Conservation (phyloP, 768 basidiomycete species). For the Kondoa subrosea region DNA sequence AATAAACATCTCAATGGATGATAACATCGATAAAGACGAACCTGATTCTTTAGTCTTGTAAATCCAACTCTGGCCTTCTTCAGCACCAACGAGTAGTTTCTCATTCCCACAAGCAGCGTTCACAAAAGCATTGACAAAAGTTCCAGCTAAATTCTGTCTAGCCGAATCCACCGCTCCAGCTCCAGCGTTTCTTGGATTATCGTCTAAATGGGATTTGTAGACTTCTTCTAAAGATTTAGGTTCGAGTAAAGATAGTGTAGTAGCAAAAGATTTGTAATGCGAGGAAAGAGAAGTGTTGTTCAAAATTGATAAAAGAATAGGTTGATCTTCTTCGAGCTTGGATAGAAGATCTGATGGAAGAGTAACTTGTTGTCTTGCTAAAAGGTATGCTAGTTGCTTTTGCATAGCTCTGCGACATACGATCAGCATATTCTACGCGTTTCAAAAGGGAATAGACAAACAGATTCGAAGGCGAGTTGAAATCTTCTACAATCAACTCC, state of each 20-base stretch:
- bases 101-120: slow-evolving; percentile 98
- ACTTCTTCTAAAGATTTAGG: slow-evolving; percentile 88
- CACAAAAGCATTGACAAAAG: slow-evolving; percentile 96
- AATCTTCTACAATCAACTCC: slow-evolving; percentile 66
- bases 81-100: slow-evolving; percentile 90
- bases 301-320: slow-evolving; percentile 58
- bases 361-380: slow-evolving; percentile 60
- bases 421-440: neutral
- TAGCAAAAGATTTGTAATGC: slow-evolving; percentile 79
- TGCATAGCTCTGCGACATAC: slow-evolving; percentile 55
- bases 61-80: slow-evolving; percentile 93
- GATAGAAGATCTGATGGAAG: slow-evolving; percentile 61
- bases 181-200: slow-evolving; percentile 38
- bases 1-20: neutral
- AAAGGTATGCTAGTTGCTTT: slow-evolving; percentile 80
- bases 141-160: slow-evolving; percentile 80
- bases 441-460: slow-evolving; percentile 34
- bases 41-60: slow-evolving; percentile 99
- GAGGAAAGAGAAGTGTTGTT: slow-evolving; percentile 68
- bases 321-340: slow-evolving; percentile 64
- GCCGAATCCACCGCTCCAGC: slow-evolving; percentile 75
- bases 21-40: slow-evolving; percentile 29
- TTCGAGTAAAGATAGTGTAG: slow-evolving; percentile 76
- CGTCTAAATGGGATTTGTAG: slow-evolving; percentile 77
- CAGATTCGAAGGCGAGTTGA: slow-evolving; percentile 75